Evolutionary conservation across 768 basidiomycete genomes (phyloP), one percentile per base, ranked within the genome.

Genomic region (Auriscalpium vulgare): DNA sequence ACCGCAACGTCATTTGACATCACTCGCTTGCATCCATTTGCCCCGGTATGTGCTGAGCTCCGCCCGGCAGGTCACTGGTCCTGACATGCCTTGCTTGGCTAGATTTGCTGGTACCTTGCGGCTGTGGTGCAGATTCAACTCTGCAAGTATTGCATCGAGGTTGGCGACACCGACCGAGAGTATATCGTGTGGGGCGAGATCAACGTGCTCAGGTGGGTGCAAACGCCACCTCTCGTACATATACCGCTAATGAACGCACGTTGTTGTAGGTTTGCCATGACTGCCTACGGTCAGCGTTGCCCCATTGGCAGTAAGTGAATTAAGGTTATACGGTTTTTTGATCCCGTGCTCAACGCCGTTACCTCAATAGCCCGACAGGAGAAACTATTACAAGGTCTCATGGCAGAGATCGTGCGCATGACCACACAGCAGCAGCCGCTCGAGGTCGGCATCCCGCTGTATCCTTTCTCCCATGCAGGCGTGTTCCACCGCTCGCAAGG

Each of bases 81-180:
- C 36, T 61, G 50, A 60, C 62, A 53, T 29, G 37, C 8, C 38
- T 21, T 38, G 1, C 21, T 55, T 53, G 59, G 47, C 45, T 48
- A 90, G 88, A 91, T 92, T 47, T 91, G 89, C 67, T 93, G 90
- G 90, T 92, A 93, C 69, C 81, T 93, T 14, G 91, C 90, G 8
- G 90, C 91, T 13, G 89, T 88, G 5, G 87, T 92, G 4, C 85
- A 91, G 66, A 83, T 92, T 48, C 89, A 92, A 62, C 74, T 89
- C 40, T 93, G 90, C 78, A 90, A 88, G 66, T 84, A 88, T 64
- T 87, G 84, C 65, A 91, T 93, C 57, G 88, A 91, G 66, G 81
- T 81, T 47, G 83, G 84, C n/a, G 88, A 92, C 69, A 73, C 75
- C 13, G 80, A 80, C 50, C 74, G 82, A 59, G 90, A 93, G 68